phyloP scores from a whole-genome alignment of 352 stramenopile species.

The Phytophthora megakarya region DNA sequence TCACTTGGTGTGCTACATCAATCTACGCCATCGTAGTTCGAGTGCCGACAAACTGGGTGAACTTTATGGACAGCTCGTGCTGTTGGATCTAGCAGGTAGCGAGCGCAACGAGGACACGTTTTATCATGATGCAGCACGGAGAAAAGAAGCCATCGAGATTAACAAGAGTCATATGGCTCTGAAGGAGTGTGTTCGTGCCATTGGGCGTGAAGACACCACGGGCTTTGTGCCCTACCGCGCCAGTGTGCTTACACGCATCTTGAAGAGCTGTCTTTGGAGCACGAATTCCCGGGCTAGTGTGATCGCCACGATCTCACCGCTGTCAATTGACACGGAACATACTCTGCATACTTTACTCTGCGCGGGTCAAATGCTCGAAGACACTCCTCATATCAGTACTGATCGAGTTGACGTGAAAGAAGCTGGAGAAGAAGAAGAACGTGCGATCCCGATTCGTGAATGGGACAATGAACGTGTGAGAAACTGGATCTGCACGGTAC shows the following conservation, averaged over 20 bases:
- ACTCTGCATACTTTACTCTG: slow-evolving; percentile 79
- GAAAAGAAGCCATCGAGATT: slow-evolving; percentile 82
- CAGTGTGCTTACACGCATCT: slow-evolving; percentile 73
- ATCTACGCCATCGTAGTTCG: slow-evolving; percentile 39
- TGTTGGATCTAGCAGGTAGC: slow-evolving; percentile 74
- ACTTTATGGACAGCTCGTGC: slow-evolving; percentile 53
- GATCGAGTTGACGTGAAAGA: slow-evolving; percentile 60
- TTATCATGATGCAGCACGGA: slow-evolving; percentile 70
- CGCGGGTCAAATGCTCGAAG: slow-evolving; percentile 71
- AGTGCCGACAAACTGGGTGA: slow-evolving; percentile 21
- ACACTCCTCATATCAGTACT: slow-evolving; percentile 54
- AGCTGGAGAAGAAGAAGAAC: slow-evolving; percentile 41
- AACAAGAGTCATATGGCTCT: slow-evolving; percentile 85
- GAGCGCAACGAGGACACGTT: slow-evolving; percentile 84
- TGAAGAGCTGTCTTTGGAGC: slow-evolving; percentile 75
- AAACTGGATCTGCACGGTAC: slow-evolving; percentile 55
- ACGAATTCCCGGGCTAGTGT: slow-evolving; percentile 66
- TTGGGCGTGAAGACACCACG: slow-evolving; percentile 57
- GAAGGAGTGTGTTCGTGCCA: slow-evolving; percentile 83
- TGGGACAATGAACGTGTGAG: slow-evolving; percentile 64
- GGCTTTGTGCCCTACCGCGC: slow-evolving; percentile 72
- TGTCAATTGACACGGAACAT: slow-evolving; percentile 78
- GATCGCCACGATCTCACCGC: slow-evolving; percentile 81
- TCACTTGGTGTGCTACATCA: slow-evolving; percentile 73
- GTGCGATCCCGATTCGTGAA: slow-evolving; percentile 50